Base-by-base conservation (phyloP, 176 grass and related monocot species). In the Carex cristatella region DNA sequence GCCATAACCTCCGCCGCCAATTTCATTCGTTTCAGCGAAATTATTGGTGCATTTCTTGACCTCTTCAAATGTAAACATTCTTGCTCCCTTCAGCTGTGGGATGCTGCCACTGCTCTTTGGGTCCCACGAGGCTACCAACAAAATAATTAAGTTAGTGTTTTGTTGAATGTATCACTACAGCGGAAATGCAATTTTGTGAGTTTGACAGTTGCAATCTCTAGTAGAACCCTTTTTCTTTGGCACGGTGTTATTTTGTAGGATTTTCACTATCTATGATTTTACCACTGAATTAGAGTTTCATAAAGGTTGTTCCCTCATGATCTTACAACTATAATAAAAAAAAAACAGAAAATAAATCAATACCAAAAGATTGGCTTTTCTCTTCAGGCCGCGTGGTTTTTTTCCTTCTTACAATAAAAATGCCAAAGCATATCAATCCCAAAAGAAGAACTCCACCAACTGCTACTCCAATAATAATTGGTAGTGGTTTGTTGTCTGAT, bases 41-140 rank as follows among this genome's bases (percentile, higher is more conserved):
- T 92, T 92, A 65, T 92, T 89, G 56, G 92, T 92, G 28, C 89
- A 91, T 83, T 92, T 92, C 81, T 85, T 89, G 35, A 97, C 53
- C 46, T 97, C 92, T 62, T 92, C 84, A 66, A 94, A 92, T 30
- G 78, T 85, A 87, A 97, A 94, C 76, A 19, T 79, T 18, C 90
- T 90, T 31, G 94, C 87, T 19, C 92, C 92, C 11, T 90, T 90
- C 49, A 97, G 74, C 18, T 94, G 90, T 5, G 94, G 94, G 15
- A 88, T 65, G 44, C 90, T 92, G 19, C 87, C 86, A 82, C 88
- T 91, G 87, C 88, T 92, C 57, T 91, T 94, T 31, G 83, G 83
- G 57, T 97, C 87, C 90, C 91, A 92, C 0, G 89, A 92, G 69
- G 77, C 94, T 97, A 84, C 37, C 76, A 35, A 83, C 60, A 44